A percentile compares a stretch with the other conserved stretches of the same genome.
These are phyloP conservation scores for Daldinia decipiens DNA, from an alignment of 495 filamentous ascomycete genomes.

Conservation along the genomic window DNA sequence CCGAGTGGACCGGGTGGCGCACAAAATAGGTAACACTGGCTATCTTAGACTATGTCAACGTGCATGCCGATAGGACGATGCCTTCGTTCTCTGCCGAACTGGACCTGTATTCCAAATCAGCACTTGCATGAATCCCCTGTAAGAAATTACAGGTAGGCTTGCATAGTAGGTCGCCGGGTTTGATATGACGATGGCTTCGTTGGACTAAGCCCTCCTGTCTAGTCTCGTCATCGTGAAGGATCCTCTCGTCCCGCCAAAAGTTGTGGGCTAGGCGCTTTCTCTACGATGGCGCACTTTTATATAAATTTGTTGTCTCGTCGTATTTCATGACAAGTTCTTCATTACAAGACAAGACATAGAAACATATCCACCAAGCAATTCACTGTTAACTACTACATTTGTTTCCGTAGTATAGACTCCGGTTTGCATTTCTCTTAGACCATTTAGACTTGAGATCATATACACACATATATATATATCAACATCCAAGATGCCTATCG, in stretches of 20 bases:
- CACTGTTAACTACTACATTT: neutral
- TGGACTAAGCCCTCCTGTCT: conserved; percentile 16
- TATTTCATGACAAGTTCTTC: conserved; percentile 11
- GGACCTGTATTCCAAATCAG: conserved; percentile 24
- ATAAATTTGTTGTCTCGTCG: conserved; percentile 22
- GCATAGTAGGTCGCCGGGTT: neutral
- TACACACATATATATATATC: conserved; percentile 5
- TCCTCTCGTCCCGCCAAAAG: neutral
- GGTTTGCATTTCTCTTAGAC: conserved; percentile 5
- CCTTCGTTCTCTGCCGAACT: conserved; percentile 30
- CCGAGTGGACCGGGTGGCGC: conserved; percentile 37
- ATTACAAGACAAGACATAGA: neutral
- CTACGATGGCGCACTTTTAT: conserved; percentile 27
- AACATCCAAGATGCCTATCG: conserved; percentile 49
- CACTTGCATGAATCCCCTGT: conserved; percentile 35
- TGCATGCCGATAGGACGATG: conserved; percentile 35
- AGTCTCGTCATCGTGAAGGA: conserved; percentile 40
- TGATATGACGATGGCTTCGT: conserved; percentile 41
- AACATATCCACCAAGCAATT: conserved; percentile 5
- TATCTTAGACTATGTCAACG: conserved; percentile 33
- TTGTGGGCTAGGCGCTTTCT: conserved; percentile 8
- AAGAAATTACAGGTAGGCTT: conserved; percentile 17
- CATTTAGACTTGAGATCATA: conserved; percentile 8
- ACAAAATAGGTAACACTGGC: conserved; percentile 17
- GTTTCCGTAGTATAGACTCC: conserved; percentile 19